Evolutionary conservation across 495 filamentous ascomycete species (phyloP), one percentile per base, ranked within the genome.

Genomic region (Immersiella caudata): DNA sequence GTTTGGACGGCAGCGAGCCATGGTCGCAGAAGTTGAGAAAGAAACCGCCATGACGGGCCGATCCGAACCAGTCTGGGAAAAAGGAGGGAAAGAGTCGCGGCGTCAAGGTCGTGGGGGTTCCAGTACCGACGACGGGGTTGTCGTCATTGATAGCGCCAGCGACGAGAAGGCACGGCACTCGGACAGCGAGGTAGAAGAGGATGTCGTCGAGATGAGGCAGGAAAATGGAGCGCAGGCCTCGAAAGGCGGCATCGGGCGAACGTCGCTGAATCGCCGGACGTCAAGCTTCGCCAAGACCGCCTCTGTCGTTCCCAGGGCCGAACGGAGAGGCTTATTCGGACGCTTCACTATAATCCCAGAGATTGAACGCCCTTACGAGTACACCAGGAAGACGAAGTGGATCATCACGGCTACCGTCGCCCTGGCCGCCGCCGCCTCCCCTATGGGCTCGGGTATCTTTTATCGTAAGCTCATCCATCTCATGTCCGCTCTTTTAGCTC

Each of bases 361-460:
- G 77, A 85, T 96, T 49, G 88, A 91, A 61, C 80, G 88, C 46
- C 89, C 94, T 0, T 88, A 89, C 64, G 84, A 91, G 21, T 97
- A 97, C 74, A 76, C 83, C 27, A 84, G 85, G 16, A 81, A 77
- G 20, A 89, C 82, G 50, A 97, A 97, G 85, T 96, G 94, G 91
- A 85, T 87, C 62, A 89, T 98, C 72, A 97, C 94, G 0, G 82
- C 89, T 57, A 81, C 94, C 61, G 86, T 97, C 27, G 90, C 93
- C 12, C 71, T 92, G 7, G 92, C 91, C 0, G 93, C 87, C 0
- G 86, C 87, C 11, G 88, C 87, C 5, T 92, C 91, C 20, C 94
- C 94, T 0, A 88, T 97, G 83, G 94, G 94, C 2, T 93, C 90
- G 25, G 84, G 90, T 0, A 92, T 98, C 51, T 87, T 97, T 57